These are phyloP conservation scores for Gardenia jasminoides DNA, from an alignment of 257 asterid species.

Conservation along the genomic window DNA sequence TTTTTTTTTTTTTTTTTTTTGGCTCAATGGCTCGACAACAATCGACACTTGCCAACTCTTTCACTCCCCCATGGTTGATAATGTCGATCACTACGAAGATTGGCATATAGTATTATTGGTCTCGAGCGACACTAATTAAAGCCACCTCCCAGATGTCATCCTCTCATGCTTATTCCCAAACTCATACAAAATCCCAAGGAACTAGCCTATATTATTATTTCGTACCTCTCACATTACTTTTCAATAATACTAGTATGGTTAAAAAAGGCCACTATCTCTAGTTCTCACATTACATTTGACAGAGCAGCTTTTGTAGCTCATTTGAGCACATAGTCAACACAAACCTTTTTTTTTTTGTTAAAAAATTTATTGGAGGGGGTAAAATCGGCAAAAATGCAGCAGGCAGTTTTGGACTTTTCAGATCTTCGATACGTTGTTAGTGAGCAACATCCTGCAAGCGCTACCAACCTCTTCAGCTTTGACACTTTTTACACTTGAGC, in stretches of 20 bases:
- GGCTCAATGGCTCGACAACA: too few species aligned
- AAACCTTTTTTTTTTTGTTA: too few species aligned
- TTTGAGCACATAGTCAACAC: too few species aligned
- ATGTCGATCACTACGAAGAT: background rate
- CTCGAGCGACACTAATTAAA: background rate
- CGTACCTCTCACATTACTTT: background rate
- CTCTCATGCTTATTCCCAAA: background rate
- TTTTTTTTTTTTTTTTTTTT: too few species aligned
- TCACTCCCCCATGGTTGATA: background rate
- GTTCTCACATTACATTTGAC: too few species aligned
- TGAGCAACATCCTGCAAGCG: background rate
- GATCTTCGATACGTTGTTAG: too few species aligned
- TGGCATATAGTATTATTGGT: background rate
- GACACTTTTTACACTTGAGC: background rate
- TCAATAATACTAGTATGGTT: too few species aligned
- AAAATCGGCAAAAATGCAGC: too few species aligned
- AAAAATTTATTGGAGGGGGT: too few species aligned
- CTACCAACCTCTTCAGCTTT: background rate
- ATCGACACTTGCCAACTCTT: background rate
- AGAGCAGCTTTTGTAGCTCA: too few species aligned
- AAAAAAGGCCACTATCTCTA: too few species aligned
- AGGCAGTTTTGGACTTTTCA: background rate
- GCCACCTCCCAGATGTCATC: background rate
- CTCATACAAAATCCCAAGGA: background rate
- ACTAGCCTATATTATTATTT: too few species aligned